Conservation (phyloP, 2,329 filamentous ascomycete species). For the Alternaria hordeiaustralica region DNA sequence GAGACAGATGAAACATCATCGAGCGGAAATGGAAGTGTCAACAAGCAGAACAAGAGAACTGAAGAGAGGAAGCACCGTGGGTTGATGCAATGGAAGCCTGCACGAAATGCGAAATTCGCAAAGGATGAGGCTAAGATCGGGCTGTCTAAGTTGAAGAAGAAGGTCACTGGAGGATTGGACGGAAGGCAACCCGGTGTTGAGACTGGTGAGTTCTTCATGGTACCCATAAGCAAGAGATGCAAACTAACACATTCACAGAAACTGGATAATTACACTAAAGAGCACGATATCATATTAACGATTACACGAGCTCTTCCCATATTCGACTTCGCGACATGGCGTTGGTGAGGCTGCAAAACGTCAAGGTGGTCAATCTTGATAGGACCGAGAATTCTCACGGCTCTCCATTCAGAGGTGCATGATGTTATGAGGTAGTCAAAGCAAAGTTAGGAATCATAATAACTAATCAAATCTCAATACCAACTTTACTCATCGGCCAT, state of each 20-base stretch:
- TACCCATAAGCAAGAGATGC: slow-evolving; percentile 6
- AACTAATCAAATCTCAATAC: not conserved
- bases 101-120: slow-evolving; percentile 83
- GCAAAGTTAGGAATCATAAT: not conserved
- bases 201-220: slow-evolving; percentile 58
- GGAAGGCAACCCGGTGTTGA: slow-evolving; percentile 89
- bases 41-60: slow-evolving; percentile 69
- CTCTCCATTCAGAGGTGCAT: not conserved
- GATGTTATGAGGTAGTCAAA: not conserved
- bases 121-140: slow-evolving; percentile 87
- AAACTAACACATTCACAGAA: slow-evolving; percentile 29
- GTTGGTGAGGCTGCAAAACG: not conserved
- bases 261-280: slow-evolving; percentile 17
- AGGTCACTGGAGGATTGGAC: slow-evolving; percentile 72
- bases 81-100: slow-evolving; percentile 93
- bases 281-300: not conserved
- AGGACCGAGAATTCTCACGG: not conserved
- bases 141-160: slow-evolving; percentile 75
- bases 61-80: slow-evolving; percentile 87
- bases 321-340: not conserved
- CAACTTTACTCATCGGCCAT: not conserved
- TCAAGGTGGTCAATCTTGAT: not conserved
- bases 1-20: slow-evolving; percentile 26
- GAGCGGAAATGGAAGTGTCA: slow-evolving; percentile 69
- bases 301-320: not conserved